Conservation (phyloP, 306 rosid genomes). For the Fragaria ananassa region DNA sequence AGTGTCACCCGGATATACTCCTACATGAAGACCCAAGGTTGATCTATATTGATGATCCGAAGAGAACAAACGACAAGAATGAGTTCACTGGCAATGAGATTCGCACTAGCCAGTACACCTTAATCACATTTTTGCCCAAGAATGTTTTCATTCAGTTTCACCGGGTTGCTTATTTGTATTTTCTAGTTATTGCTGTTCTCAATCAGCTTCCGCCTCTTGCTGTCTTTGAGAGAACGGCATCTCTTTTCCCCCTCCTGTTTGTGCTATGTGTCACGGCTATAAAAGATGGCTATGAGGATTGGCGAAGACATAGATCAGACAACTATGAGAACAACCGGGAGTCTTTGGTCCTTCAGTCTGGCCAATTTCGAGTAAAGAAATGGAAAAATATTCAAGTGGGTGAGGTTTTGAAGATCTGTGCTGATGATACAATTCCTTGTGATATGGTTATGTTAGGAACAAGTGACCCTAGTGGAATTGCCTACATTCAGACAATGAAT, state of each 20-base stretch:
- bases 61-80: slow-evolving; percentile 71
- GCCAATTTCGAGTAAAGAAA: slow-evolving; percentile 52
- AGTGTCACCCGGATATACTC: slow-evolving; percentile 48
- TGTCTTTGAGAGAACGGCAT: slow-evolving; percentile 88
- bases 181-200: slow-evolving; percentile 88
- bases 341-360: slow-evolving; percentile 57
- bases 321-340: slow-evolving; percentile 80
- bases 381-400: slow-evolving; percentile 87
- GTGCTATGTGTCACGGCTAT: slow-evolving; percentile 91
- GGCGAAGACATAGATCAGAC: slow-evolving; percentile 92
- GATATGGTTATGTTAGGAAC: slow-evolving; percentile 95
- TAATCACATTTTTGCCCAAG: slow-evolving; percentile 83
- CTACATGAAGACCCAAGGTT: slow-evolving; percentile 69
- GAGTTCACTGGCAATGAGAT: slow-evolving; percentile 92
- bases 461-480: slow-evolving; percentile 96
- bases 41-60: slow-evolving; percentile 76
- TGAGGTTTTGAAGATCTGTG: slow-evolving; percentile 74
- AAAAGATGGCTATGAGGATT: slow-evolving; percentile 96
- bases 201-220: slow-evolving; percentile 98
- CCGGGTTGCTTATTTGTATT: slow-evolving; percentile 87
- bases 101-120: slow-evolving; percentile 75
- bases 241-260: slow-evolving; percentile 80
- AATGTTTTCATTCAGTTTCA: slow-evolving; percentile 92
- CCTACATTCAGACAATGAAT: slow-evolving; percentile 96
- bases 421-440: slow-evolving; percentile 84